Evolutionary conservation across 768 basidiomycete genomes (phyloP), one percentile per base, ranked within the genome.

Genomic region (Antrodiella citrinella): DNA sequence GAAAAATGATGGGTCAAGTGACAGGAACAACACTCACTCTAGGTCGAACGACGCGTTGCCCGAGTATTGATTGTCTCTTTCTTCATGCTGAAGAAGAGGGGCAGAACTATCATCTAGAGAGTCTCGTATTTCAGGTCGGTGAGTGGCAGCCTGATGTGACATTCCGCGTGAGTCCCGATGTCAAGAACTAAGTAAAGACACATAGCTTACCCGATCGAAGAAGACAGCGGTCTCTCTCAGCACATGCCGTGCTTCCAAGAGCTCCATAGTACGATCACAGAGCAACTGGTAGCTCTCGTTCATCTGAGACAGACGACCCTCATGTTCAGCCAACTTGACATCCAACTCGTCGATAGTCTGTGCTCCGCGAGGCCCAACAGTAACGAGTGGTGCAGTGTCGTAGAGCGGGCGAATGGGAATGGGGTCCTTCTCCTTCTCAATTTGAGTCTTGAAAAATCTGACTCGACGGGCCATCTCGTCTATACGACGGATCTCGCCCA

Each of bases 401-500:
- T 83, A 78, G 50, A 95, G 75, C 22, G 95, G 84, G 4, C 92
- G 84, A 51, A 93, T 75, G 44, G 86, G 85, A 39, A 98, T 72
- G 3, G 79, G 76, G 53, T 92, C 90, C 57, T 81, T 83, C 64
- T 94, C 87, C 59, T 87, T 87, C 56, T 84, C 79, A 54, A 96
- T 91, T 62, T 97, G 92, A 23, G 77, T 71, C 1, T 76, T 66
- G 62, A 98, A 96, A 68, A 97, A 94, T 50, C 93, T 85, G 45
- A 93, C 83, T 26, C 92, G 87, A 56, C 96, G 88, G 5, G 88
- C 86, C 86, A 95, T 94, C 63, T 99, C 95, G 66, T 96, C 95
- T 52, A 95, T 79, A 55, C 89, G 84, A 30, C 96, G 84, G 56
- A 99, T 91, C 66, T 96, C 94, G 26, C 88, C 91, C 53, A 96